These are phyloP conservation scores for Mycena galericulata DNA, from an alignment of 768 basidiomycete species.

Conservation along the genomic window DNA sequence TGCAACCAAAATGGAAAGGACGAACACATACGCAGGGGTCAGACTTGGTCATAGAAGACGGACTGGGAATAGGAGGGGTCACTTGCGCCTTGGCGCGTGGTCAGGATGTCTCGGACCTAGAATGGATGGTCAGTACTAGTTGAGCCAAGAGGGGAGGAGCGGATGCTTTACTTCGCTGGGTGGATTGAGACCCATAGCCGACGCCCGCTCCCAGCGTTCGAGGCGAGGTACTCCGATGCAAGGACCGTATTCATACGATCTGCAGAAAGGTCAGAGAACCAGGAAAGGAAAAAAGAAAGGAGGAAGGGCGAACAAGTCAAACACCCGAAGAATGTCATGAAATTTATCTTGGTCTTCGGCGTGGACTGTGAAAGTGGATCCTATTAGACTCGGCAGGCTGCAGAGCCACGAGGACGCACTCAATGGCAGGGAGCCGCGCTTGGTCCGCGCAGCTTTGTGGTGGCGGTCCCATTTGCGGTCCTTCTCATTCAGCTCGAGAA, in stretches of 20 bases:
- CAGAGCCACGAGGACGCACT: slow-evolving; percentile 66
- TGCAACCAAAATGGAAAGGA: background rate
- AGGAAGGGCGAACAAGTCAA: slow-evolving; percentile 66
- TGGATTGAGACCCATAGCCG: slow-evolving; percentile 81
- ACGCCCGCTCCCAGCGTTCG: slow-evolving; percentile 89
- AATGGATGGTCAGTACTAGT: background rate
- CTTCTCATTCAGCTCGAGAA: slow-evolving; percentile 59
- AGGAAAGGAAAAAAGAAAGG: background rate
- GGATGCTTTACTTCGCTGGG: slow-evolving; percentile 72
- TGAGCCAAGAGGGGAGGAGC: background rate
- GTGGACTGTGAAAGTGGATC: slow-evolving; percentile 65
- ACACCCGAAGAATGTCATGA: slow-evolving; percentile 81
- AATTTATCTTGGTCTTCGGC: slow-evolving; percentile 69
- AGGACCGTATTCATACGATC: slow-evolving; percentile 85
- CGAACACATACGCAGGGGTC: slow-evolving; percentile 12
- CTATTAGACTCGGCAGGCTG: background rate
- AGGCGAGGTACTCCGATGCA: slow-evolving; percentile 84
- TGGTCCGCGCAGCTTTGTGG: slow-evolving; percentile 58
- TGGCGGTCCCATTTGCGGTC: slow-evolving; percentile 65
- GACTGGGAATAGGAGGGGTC: slow-evolving; percentile 66
- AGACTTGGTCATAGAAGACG: slow-evolving; percentile 68
- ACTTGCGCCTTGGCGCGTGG: slow-evolving; percentile 72
- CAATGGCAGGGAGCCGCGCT: slow-evolving; percentile 67
- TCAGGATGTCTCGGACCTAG: slow-evolving; percentile 86
- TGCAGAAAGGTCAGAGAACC: slow-evolving; percentile 41